Evolutionary conservation across 192 early-diverging fungal genomes (phyloP).

Genomic region (Lobosporangium transversale): DNA sequence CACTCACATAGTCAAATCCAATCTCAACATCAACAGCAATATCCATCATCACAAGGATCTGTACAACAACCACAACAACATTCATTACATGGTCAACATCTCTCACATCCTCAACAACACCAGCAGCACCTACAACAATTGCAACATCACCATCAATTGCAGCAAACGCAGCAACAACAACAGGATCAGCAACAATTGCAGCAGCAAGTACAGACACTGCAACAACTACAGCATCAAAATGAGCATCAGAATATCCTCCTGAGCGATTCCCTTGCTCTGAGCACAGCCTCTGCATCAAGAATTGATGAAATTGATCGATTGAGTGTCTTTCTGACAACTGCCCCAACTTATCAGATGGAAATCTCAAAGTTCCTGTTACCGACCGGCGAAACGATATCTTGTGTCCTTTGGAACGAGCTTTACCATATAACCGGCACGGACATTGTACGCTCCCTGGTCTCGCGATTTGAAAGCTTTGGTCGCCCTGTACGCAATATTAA

Average conservation of each 20-base stretch:
- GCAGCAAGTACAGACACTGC: slow-evolving; percentile 31
- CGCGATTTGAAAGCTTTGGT: slow-evolving; percentile 91
- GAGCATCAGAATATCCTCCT: slow-evolving; percentile 35
- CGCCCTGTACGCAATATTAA: slow-evolving; percentile 89
- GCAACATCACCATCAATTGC: slow-evolving; percentile 31
- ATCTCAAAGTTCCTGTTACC: slow-evolving; percentile 65
- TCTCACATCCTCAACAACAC: slow-evolving; percentile 25
- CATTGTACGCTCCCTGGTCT: slow-evolving; percentile 90
- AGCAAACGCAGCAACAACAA: slow-evolving; percentile 27
- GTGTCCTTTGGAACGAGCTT: slow-evolving; percentile 92
- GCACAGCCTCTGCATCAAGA: slow-evolving; percentile 44
- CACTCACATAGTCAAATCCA: slow-evolving; percentile 14
- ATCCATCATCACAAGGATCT: slow-evolving; percentile 7
- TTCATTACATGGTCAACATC: slow-evolving; percentile 9
- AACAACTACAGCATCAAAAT: slow-evolving; percentile 39
- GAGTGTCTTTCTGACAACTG: slow-evolving; percentile 48
- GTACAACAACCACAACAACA: slow-evolving; percentile 16
- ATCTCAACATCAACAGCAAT: slow-evolving; percentile 15
- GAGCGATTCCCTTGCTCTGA: slow-evolving; percentile 37
- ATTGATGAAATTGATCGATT: slow-evolving; percentile 52
- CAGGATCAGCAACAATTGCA: slow-evolving; percentile 17
- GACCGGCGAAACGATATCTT: slow-evolving; percentile 90
- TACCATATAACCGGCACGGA: slow-evolving; percentile 98
- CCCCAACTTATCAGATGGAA: slow-evolving; percentile 48
- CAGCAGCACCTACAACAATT: slow-evolving; percentile 30